Conservation (phyloP, 2,329 filamentous ascomycete genomes). For the Stachybotrys chartarum region DNA sequence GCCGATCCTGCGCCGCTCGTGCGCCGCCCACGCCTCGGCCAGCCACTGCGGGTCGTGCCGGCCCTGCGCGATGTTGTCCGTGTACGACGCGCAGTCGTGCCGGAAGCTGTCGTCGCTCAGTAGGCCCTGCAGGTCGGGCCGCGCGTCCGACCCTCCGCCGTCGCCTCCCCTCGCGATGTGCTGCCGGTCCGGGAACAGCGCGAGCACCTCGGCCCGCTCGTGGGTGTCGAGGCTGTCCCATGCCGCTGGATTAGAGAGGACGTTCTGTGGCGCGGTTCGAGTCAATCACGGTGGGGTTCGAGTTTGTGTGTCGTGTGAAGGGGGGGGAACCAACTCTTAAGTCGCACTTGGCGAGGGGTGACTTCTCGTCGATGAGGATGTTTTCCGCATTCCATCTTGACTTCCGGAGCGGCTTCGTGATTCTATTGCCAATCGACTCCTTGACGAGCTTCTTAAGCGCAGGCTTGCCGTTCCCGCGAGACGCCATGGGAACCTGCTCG, state of each 20-base stretch:
- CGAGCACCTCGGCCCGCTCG: slow-evolving; percentile 27
- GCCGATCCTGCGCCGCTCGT: slow-evolving; percentile 38
- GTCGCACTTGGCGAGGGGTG: slow-evolving; percentile 29
- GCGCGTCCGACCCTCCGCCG: slow-evolving; percentile 13
- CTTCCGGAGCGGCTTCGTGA: slow-evolving; percentile 15
- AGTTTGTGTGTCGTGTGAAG: background rate
- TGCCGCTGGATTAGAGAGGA: slow-evolving; percentile 28
- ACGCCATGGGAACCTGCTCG: no score
- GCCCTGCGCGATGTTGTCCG: slow-evolving; percentile 37
- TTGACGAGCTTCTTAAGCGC: no score
- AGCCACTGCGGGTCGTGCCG: slow-evolving; percentile 48
- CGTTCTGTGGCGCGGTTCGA: slow-evolving; percentile 15
- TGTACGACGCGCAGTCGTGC: slow-evolving; percentile 37
- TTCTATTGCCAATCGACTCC: no score
- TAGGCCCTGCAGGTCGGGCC: slow-evolving; percentile 34
- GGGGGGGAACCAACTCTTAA: slow-evolving; percentile 21
- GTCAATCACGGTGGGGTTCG: background rate
- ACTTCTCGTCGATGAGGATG: slow-evolving; percentile 27
- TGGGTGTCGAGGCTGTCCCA: slow-evolving; percentile 27
- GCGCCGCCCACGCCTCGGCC: slow-evolving; percentile 41
- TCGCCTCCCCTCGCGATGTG: slow-evolving; percentile 30
- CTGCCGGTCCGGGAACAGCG: slow-evolving; percentile 27
- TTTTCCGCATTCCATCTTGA: slow-evolving; percentile 27
- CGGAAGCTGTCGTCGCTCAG: slow-evolving; percentile 41
- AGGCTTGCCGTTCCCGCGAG: no score